Base-by-base conservation (phyloP, 2,329 filamentous ascomycete species). In the Phialophora expanda region DNA sequence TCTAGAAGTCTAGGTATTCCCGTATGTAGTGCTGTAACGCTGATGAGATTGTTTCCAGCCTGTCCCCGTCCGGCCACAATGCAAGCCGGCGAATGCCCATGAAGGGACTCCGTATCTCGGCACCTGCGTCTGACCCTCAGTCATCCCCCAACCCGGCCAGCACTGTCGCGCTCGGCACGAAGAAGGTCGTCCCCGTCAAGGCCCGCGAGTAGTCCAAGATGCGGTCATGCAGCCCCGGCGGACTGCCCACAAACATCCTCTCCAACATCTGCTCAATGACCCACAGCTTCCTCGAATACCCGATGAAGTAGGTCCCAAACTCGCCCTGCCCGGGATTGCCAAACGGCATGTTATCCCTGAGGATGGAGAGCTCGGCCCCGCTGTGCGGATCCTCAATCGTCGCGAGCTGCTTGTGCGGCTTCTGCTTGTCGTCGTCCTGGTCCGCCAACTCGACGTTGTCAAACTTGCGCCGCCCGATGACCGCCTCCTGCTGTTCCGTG, bases 281-380 rank as follows among this genome's bases (percentile, higher is more conserved):
- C 84, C 84, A 87, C 9, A 87, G 71, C 11, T 78, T 76, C 26
- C 77, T 76, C 1, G 84, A 82, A 71, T 86, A 86, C 0, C 83
- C 84, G 58, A 86, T 85, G 61, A 86, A 87, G 73, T 87, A 87
- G 0, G 85, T 87, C 1, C 85, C 85, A 65, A 83, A 86, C 71
- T 86, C 79, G 0, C 78, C 80, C 0, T 77, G 72, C 0, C 79
- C 82, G 0, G 85, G 84, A 0, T 81, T 82, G 0, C 85, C 85
- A 73, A 87, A 87, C 0, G 85, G 85, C 85, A 87, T 87, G 67
- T 87, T 87, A 64, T 87, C 85, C 0, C 85, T 78, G 2, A 87
- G 75, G 48, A 87, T 85, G 41, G 79, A 80, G 67, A 84, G 76
- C 73, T 87, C 85, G 7, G 77, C 74, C 0, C 84, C 84, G 7